Evolutionary conservation across 768 basidiomycete genomes (phyloP).

Genomic region (Lactarius sp.): DNA sequence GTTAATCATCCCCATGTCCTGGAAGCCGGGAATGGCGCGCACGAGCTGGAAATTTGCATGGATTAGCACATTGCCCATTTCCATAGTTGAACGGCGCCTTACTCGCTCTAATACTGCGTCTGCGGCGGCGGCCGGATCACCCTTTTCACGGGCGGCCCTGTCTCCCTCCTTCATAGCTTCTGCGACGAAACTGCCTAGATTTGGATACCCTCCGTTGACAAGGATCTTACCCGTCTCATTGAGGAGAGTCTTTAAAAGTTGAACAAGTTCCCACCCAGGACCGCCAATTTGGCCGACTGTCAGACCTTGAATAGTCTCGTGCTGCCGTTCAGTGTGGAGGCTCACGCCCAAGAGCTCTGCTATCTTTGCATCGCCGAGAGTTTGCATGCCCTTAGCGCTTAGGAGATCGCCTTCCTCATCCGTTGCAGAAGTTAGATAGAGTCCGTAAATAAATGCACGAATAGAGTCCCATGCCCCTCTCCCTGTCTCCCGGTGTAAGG

Average conservation of each 20-base stretch:
- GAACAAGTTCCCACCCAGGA: slow-evolving; percentile 66
- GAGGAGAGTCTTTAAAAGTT: slow-evolving; percentile 54
- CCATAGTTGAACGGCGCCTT: slow-evolving; percentile 26
- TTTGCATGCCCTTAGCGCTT: slow-evolving; percentile 60
- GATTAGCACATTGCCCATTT: slow-evolving; percentile 9
- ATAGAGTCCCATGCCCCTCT: slow-evolving; percentile 85
- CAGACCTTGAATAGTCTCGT: slow-evolving; percentile 63
- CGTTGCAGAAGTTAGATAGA: slow-evolving; percentile 61
- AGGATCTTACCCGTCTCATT: slow-evolving; percentile 72
- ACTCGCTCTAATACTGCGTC: slow-evolving; percentile 64
- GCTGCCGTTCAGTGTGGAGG: slow-evolving; percentile 64
- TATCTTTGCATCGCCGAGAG: slow-evolving; percentile 49
- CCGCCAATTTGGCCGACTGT: slow-evolving; percentile 74
- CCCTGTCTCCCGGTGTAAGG: slow-evolving; percentile 65
- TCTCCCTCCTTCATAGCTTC: slow-evolving; percentile 57
- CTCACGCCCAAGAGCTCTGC: slow-evolving; percentile 70
- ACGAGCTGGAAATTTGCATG: slow-evolving; percentile 51
- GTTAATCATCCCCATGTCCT: slow-evolving; percentile 66
- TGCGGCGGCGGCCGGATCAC: slow-evolving; percentile 36
- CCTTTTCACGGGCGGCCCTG: slow-evolving; percentile 32
- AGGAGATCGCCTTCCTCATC: slow-evolving; percentile 53
- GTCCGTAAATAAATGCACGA: slow-evolving; percentile 62
- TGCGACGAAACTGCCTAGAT: slow-evolving; percentile 71
- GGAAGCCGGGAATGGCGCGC: slow-evolving; percentile 73
- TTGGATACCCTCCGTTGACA: slow-evolving; percentile 52